Evolutionary conservation across 1,284 basidiomycete species (phyloP).

Genomic region (Anthracocystis panici-leucophaei): DNA sequence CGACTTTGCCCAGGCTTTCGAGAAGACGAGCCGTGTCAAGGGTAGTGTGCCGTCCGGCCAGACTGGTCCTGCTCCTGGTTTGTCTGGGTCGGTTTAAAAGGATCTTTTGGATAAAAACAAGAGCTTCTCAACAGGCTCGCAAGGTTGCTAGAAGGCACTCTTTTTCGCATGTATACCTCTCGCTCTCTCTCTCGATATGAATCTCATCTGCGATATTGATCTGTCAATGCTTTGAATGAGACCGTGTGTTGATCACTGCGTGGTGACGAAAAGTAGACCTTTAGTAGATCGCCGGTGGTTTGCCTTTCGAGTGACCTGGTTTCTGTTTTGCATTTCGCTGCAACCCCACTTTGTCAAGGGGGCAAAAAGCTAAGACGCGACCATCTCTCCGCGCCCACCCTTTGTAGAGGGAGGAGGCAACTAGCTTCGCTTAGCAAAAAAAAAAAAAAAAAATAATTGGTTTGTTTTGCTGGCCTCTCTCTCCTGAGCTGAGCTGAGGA

Average conservation of each 20-base stretch:
- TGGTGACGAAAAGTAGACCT: not conserved
- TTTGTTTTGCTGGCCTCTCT: too few relatives aligned
- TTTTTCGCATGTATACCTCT: slow-evolving; percentile 13
- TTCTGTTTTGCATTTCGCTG: too few relatives aligned
- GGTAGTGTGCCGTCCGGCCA: slow-evolving; percentile 38
- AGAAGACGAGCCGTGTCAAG: slow-evolving; percentile 50
- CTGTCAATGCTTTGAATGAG: too few relatives aligned
- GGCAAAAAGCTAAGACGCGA: too few relatives aligned
- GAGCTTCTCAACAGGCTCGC: slow-evolving; percentile 30
- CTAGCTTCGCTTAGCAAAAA: too few relatives aligned
- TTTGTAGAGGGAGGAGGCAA: too few relatives aligned
- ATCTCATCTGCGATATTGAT: not conserved
- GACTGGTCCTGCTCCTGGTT: slow-evolving; percentile 54
- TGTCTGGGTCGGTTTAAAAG: slow-evolving; percentile 53
- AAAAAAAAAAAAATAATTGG: too few relatives aligned
- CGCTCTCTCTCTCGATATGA: not conserved
- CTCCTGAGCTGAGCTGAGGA: too few relatives aligned
- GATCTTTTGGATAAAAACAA: not conserved
- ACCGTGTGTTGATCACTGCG: too few relatives aligned
- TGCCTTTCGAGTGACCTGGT: not conserved
- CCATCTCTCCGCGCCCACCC: too few relatives aligned
- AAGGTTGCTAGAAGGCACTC: not conserved
- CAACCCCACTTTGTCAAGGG: too few relatives aligned
- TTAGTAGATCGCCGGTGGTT: not conserved
- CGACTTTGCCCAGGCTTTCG: slow-evolving; percentile 80